Conservation (phyloP, 768 basidiomycete species). For the Termitomyces sp. region DNA sequence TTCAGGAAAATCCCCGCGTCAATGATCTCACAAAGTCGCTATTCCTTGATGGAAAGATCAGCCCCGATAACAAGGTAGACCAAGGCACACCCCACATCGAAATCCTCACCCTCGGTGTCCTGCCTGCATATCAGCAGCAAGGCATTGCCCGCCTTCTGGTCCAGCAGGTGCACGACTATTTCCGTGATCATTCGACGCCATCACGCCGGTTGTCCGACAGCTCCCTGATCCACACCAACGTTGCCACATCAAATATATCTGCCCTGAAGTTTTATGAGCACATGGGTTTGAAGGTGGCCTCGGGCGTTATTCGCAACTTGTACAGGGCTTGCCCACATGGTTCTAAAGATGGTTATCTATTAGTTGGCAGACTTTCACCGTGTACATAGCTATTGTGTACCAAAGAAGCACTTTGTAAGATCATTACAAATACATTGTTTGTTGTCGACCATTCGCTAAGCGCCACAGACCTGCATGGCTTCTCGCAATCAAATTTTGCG, state of each 20-base stretch:
- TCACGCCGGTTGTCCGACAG: constrained; percentile 15
- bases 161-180: constrained; percentile 21
- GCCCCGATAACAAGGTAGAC: constrained; percentile 7
- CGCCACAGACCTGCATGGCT: background rate
- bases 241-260: constrained; percentile 35
- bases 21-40: constrained; percentile 3
- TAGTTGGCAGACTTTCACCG: constrained; percentile 27
- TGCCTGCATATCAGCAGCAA: constrained; percentile 35
- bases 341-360: constrained; percentile 37
- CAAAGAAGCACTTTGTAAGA: background rate
- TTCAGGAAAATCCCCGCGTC: constrained; percentile 21
- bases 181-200: constrained; percentile 21
- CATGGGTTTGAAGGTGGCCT: constrained; percentile 33
- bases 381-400: background rate
- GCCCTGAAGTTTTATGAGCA: constrained; percentile 38
- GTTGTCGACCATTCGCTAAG: background rate
- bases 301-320: constrained; percentile 30
- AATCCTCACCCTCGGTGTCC: constrained; percentile 49
- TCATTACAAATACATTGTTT: background rate
- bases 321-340: constrained; percentile 30
- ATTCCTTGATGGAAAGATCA: background rate
- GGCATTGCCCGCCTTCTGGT: constrained; percentile 41
- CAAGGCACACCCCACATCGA: constrained; percentile 29
- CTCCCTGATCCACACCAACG: constrained; percentile 35
- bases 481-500: background rate